Conservation (phyloP, 768 basidiomycete genomes). For the Pleurotus eryngii region DNA sequence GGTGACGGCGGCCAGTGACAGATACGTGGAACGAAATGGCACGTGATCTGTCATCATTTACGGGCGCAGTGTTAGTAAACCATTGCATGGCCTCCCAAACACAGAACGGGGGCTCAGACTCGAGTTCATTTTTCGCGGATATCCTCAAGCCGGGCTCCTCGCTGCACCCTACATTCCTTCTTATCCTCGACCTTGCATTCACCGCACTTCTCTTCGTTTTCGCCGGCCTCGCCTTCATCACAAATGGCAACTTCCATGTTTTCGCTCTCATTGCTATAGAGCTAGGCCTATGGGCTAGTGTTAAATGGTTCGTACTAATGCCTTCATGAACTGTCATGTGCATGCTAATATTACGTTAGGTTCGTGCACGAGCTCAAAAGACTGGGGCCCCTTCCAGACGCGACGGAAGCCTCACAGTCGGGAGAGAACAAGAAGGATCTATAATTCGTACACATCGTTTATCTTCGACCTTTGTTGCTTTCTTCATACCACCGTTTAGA, state of each 20-base stretch:
- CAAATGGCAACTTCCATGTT: slow-evolving; percentile 65
- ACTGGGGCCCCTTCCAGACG: slow-evolving; percentile 16
- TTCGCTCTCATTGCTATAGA: slow-evolving; percentile 64
- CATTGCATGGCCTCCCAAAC: no score
- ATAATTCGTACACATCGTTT: slow-evolving; percentile 19
- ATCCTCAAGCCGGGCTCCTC: slow-evolving; percentile 76
- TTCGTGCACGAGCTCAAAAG: slow-evolving; percentile 62
- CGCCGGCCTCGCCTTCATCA: slow-evolving; percentile 52
- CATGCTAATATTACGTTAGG: slow-evolving; percentile 36
- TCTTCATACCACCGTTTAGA: slow-evolving; percentile 87
- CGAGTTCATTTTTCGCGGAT: slow-evolving; percentile 43
- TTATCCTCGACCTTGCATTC: slow-evolving; percentile 63
- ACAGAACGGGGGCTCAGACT: not conserved
- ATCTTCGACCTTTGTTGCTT: slow-evolving; percentile 52
- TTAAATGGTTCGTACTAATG: slow-evolving; percentile 63
- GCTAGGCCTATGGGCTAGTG: slow-evolving; percentile 68
- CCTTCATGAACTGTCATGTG: slow-evolving; percentile 6
- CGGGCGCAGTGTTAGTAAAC: no score
- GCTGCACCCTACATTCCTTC: slow-evolving; percentile 64
- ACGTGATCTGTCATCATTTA: no score
- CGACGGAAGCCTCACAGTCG: slow-evolving; percentile 11
- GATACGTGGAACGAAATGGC: no score
- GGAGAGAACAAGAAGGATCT: slow-evolving; percentile 27
- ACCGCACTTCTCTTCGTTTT: slow-evolving; percentile 56
- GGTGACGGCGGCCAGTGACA: no score